phyloP scores from a whole-genome alignment of 2,329 filamentous ascomycete genomes.

The Cryphonectria radicalis region DNA sequence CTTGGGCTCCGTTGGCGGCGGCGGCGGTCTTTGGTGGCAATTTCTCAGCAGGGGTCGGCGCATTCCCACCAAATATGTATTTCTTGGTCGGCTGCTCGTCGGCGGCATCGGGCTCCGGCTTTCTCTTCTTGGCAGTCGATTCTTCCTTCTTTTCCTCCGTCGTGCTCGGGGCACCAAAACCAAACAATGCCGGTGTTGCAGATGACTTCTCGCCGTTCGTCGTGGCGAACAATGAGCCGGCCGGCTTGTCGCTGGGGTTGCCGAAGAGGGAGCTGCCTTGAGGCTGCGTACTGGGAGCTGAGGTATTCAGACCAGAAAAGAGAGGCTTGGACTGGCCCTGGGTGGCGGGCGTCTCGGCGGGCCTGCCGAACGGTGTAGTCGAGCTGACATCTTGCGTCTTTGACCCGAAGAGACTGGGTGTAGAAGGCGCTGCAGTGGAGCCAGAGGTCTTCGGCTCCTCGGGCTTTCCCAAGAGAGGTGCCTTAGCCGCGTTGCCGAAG shows the following conservation, averaged over 20 bases:
- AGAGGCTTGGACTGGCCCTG: slow-evolving; percentile 39
- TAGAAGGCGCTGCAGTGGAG: slow-evolving; percentile 33
- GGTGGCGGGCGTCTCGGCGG: slow-evolving; percentile 36
- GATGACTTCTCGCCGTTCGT: slow-evolving; percentile 18
- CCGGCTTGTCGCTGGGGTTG: slow-evolving; percentile 23
- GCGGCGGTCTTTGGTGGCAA: slow-evolving; percentile 29
- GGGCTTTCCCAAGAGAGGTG: slow-evolving; percentile 26
- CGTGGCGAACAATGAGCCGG: slow-evolving; percentile 26
- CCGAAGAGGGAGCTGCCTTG: slow-evolving; percentile 36
- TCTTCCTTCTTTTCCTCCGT: slow-evolving; percentile 25
- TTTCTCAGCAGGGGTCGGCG: slow-evolving; percentile 21
- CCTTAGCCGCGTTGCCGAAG: slow-evolving; percentile 29
- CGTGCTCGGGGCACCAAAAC: slow-evolving; percentile 23
- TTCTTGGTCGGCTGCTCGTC: slow-evolving; percentile 21
- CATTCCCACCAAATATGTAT: slow-evolving; percentile 25
- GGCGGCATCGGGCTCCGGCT: slow-evolving; percentile 22
- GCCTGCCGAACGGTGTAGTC: slow-evolving; percentile 35
- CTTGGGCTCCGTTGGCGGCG: slow-evolving; percentile 28
- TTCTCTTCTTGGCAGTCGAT: slow-evolving; percentile 25
- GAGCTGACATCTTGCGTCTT: slow-evolving; percentile 23
- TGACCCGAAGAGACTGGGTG: slow-evolving; percentile 22
- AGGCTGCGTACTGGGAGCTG: slow-evolving; percentile 29
- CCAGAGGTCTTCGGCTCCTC: slow-evolving; percentile 34
- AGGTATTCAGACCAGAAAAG: slow-evolving; percentile 37
- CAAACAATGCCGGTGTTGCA: slow-evolving; percentile 25